Percentiles rank a stretch among this genome's conserved stretches.
phyloP scores from a whole-genome alignment of 371 early-diverging fungal genomes.

The Zychaea mexicana region DNA sequence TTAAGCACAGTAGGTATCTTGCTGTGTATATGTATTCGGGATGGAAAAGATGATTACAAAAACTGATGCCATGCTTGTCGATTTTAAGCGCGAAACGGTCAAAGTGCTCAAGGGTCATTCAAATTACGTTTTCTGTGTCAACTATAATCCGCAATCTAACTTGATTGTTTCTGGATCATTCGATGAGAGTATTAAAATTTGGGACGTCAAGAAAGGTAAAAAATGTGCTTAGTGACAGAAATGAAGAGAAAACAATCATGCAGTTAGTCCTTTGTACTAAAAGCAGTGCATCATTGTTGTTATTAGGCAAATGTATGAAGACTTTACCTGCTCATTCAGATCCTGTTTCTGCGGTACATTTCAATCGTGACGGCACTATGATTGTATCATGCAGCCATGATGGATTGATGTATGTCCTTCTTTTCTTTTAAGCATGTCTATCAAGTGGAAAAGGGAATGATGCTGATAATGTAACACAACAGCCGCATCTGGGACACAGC shows the following conservation, averaged over 20 bases:
- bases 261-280: too few relatives aligned
- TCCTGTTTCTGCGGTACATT: slow-evolving; percentile 94
- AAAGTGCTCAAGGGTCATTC: slow-evolving; percentile 90
- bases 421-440: background rate
- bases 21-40: too few relatives aligned
- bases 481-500: slow-evolving; percentile 97
- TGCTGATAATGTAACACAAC: background rate
- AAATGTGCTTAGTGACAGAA: background rate
- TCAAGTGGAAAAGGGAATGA: background rate
- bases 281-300: background rate
- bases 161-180: slow-evolving; percentile 97
- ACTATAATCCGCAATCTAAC: slow-evolving; percentile 92
- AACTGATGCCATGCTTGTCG: too few relatives aligned
- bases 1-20: slow-evolving; percentile 62
- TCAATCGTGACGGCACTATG: slow-evolving; percentile 96
- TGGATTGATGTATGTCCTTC: slow-evolving; percentile 81
- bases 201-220: slow-evolving; percentile 92
- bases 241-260: background rate
- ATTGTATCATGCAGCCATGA: slow-evolving; percentile 95
- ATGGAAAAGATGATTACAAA: background rate
- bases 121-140: slow-evolving; percentile 96
- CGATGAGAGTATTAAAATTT: slow-evolving; percentile 93
- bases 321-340: slow-evolving; percentile 95
- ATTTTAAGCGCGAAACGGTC: slow-evolving; percentile 68
- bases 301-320: slow-evolving; percentile 82